These are phyloP conservation scores for Tulasnella sp. DNA, from an alignment of 768 basidiomycete species.

Conservation along the genomic window DNA sequence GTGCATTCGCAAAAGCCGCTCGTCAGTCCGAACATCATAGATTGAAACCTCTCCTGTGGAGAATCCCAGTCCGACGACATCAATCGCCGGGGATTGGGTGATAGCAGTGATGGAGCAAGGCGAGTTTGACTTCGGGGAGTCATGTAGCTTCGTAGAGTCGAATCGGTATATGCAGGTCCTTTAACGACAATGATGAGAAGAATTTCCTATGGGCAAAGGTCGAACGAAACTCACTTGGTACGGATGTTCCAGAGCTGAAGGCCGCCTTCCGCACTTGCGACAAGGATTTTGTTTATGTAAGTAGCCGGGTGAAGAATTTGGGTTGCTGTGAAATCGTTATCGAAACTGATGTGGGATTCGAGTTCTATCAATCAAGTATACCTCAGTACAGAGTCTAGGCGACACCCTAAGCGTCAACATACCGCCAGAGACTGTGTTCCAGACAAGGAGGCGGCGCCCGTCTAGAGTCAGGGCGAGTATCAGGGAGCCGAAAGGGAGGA, in stretches of 20 bases:
- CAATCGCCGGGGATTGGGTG: slow-evolving; percentile 92
- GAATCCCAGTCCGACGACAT: slow-evolving; percentile 93
- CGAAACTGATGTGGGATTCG: slow-evolving; percentile 74
- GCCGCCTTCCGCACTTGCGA: slow-evolving; percentile 77
- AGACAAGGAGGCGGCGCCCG: slow-evolving; percentile 74
- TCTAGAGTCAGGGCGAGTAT: slow-evolving; percentile 79
- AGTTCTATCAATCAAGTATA: slow-evolving; percentile 50
- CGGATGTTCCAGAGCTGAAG: slow-evolving; percentile 95
- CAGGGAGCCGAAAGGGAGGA: slow-evolving; percentile 80
- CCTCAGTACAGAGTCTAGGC: not conserved
- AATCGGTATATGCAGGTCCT: slow-evolving; percentile 88
- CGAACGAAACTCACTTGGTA: slow-evolving; percentile 60
- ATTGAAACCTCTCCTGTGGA: slow-evolving; percentile 84
- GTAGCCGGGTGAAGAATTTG: slow-evolving; percentile 90
- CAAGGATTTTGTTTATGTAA: slow-evolving; percentile 92
- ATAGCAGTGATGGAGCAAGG: slow-evolving; percentile 69
- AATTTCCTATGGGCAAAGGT: not conserved
- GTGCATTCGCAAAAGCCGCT: slow-evolving; percentile 82
- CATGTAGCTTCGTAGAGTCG: slow-evolving; percentile 56
- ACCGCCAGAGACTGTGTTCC: slow-evolving; percentile 71
- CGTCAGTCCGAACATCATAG: slow-evolving; percentile 89
- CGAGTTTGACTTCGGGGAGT: slow-evolving; percentile 43
- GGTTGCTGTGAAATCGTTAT: slow-evolving; percentile 82
- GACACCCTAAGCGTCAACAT: slow-evolving; percentile 36
- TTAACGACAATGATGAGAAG: slow-evolving; percentile 26